phyloP scores from a whole-genome alignment of 148 eudicot genomes.

The Diospyros lotus region DNA sequence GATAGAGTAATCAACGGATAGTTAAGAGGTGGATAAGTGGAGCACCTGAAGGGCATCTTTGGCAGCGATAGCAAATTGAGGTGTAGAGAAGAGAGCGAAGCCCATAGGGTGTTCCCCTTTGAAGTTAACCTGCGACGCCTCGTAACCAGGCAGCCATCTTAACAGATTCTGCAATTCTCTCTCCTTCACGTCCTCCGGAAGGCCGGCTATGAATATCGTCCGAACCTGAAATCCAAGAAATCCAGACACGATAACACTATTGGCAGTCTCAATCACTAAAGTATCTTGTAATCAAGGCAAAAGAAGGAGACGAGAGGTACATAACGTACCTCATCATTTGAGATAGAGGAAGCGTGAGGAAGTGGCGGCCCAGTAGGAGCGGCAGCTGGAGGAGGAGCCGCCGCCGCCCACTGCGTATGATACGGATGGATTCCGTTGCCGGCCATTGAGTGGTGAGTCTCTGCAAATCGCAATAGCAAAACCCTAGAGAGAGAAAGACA shows the following conservation, averaged over 20 bases:
- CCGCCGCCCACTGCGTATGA: constrained; percentile 32
- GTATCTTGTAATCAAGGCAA: background rate
- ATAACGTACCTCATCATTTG: constrained; percentile 37
- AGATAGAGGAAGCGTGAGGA: constrained; percentile 30
- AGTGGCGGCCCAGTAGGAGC: constrained; percentile 15
- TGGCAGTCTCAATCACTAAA: background rate
- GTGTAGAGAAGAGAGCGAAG: constrained; percentile 69
- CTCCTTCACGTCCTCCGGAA: constrained; percentile 94
- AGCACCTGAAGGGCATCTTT: constrained; percentile 83
- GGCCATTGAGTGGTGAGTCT: constrained; percentile 29
- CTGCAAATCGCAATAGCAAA: background rate
- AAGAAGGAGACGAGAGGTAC: background rate
- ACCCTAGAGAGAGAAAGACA: constrained; percentile 7
- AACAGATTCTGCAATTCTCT: constrained; percentile 77
- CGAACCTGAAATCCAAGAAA: constrained; percentile 42
- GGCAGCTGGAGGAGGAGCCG: constrained; percentile 30
- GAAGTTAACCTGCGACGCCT: constrained; percentile 93
- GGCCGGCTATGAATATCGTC: constrained; percentile 84
- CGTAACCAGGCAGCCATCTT: constrained; percentile 94
- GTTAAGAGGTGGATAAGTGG: background rate
- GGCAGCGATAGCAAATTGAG: constrained; percentile 79
- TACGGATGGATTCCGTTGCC: constrained; percentile 62
- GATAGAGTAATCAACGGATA: background rate
- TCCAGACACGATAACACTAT: background rate
- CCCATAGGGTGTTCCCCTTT: constrained; percentile 94